Conservation (phyloP, 2,329 filamentous ascomycete genomes). For the Stemphylium lycopersici region DNA sequence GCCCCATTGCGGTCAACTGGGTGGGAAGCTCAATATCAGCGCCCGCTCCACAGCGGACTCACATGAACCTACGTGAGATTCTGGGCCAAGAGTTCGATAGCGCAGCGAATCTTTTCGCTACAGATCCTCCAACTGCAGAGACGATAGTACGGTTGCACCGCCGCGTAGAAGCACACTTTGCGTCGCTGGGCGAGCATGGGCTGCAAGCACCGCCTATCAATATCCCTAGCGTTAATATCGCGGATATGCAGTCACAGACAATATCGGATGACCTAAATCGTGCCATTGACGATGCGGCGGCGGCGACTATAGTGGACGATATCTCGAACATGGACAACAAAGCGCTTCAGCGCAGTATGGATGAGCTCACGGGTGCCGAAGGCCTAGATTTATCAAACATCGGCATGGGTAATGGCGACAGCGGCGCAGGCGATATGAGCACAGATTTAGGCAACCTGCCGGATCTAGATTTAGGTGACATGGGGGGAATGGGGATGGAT, state of each 20-base stretch:
- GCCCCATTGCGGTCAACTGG: slow-evolving; percentile 44
- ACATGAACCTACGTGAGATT: slow-evolving; percentile 65
- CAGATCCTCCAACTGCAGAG: slow-evolving; percentile 65
- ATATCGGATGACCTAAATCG: slow-evolving; percentile 42
- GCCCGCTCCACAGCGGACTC: slow-evolving; percentile 40
- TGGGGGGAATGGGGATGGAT: slow-evolving; percentile 38
- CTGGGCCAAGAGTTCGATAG: slow-evolving; percentile 65
- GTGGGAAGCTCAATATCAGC: slow-evolving; percentile 35
- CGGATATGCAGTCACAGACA: slow-evolving; percentile 33
- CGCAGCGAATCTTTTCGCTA: slow-evolving; percentile 62
- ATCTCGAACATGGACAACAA: slow-evolving; percentile 41
- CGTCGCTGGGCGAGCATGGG: slow-evolving; percentile 28
- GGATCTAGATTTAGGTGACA: slow-evolving; percentile 37
- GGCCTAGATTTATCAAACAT: slow-evolving; percentile 40
- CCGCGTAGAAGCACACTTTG: slow-evolving; percentile 69
- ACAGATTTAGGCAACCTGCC: slow-evolving; percentile 34
- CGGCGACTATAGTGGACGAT: slow-evolving; percentile 39
- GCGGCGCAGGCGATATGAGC: slow-evolving; percentile 27
- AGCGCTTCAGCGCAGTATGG: slow-evolving; percentile 40
- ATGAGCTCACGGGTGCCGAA: slow-evolving; percentile 36
- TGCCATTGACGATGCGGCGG: slow-evolving; percentile 46
- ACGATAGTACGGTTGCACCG: slow-evolving; percentile 67
- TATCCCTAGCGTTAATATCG: slow-evolving; percentile 37
- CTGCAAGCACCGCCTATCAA: slow-evolving; percentile 36
- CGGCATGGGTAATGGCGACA: slow-evolving; percentile 35